These are phyloP conservation scores for Leccinum olivaceopallidum DNA, from an alignment of 768 basidiomycete genomes.

Conservation along the genomic window DNA sequence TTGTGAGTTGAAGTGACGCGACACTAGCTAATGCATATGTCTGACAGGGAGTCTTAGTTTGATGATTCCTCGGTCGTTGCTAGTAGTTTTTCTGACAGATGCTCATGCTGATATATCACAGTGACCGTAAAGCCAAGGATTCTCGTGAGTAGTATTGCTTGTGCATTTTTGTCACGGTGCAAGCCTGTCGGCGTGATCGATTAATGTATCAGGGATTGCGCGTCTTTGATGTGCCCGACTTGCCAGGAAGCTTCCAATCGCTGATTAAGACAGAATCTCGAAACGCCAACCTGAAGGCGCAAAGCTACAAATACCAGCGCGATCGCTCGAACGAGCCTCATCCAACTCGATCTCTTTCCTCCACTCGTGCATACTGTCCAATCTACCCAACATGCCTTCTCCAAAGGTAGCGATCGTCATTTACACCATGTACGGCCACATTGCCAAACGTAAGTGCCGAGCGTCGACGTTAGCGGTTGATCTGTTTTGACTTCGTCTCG, in stretches of 20 bases:
- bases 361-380: background rate
- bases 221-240: constrained; percentile 14
- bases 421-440: constrained; percentile 75
- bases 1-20: background rate
- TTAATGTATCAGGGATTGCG: constrained; percentile 5
- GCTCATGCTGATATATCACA: background rate
- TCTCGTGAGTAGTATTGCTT: constrained; percentile 18
- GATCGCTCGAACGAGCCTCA: background rate
- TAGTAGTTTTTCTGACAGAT: constrained; percentile 1
- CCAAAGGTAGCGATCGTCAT: constrained; percentile 65
- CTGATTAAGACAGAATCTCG: constrained; percentile 5
- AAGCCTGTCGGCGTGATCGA: background rate
- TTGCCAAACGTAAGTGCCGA: constrained; percentile 56
- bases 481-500: constrained; percentile 4
- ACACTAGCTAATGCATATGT: background rate
- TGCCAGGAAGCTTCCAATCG: background rate
- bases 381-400: constrained; percentile 41
- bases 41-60: background rate
- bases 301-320: constrained; percentile 17
- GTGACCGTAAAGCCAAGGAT: constrained; percentile 4
- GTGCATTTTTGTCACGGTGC: constrained; percentile 11
- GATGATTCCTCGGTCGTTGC: background rate
- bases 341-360: background rate
- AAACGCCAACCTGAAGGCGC: background rate
- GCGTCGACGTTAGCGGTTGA: background rate